Conservation (phyloP, 2,329 filamentous ascomycete genomes). For the Sclerotinia glacialis region DNA sequence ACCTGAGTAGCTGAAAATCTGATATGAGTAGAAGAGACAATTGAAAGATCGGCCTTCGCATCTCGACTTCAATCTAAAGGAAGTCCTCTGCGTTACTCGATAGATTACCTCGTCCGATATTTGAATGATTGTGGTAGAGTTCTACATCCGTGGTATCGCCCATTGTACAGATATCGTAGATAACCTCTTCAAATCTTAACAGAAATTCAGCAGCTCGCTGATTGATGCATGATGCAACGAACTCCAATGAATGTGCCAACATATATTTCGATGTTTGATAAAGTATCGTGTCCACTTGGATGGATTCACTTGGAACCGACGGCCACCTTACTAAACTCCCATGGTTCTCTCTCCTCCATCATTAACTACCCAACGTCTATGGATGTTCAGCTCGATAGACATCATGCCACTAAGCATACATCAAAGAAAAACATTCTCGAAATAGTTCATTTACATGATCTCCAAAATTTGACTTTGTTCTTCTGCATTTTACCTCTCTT, state of each 20-base stretch:
- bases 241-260: too few relatives aligned
- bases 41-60: background rate
- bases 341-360: too few relatives aligned
- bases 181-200: background rate
- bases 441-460: background rate
- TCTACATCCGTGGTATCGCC: background rate
- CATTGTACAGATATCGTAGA: background rate
- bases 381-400: background rate
- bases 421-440: background rate
- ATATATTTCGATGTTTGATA: too few relatives aligned
- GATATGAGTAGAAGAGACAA: background rate
- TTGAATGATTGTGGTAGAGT: background rate
- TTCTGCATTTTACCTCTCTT: background rate
- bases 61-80: background rate
- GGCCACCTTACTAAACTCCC: too few relatives aligned
- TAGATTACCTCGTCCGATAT: background rate
- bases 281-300: background rate
- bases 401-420: background rate
- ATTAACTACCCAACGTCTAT: background rate
- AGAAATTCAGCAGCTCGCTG: slow-evolving; percentile 1
- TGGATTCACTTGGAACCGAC: background rate
- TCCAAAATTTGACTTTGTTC: background rate
- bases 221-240: background rate
- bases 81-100: too few relatives aligned
- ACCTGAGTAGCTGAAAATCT: background rate